Percentiles rank a stretch among this genome's conserved stretches.
phyloP scores from a whole-genome alignment of 2,329 filamentous ascomycete species.

The Penicillium frequentans region DNA sequence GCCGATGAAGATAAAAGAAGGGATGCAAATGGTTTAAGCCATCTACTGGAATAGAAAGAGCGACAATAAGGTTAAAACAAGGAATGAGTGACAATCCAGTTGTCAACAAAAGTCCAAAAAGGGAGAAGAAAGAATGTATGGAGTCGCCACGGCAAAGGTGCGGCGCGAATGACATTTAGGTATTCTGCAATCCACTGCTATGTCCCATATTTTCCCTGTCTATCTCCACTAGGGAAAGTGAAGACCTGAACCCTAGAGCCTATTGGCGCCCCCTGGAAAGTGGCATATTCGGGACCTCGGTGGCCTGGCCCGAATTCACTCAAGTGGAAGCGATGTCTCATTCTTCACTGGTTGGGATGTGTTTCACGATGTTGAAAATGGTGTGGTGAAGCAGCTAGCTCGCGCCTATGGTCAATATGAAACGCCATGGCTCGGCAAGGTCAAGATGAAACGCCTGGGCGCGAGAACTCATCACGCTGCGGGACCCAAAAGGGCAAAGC shows the following conservation, averaged over 20 bases:
- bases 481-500: background rate
- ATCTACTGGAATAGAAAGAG: conserved; percentile 6
- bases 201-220: background rate
- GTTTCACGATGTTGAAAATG: background rate
- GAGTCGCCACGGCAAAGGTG: conserved; percentile 7
- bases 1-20: background rate
- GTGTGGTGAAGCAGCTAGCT: background rate
- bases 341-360: conserved; percentile 5
- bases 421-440: background rate
- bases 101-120: conserved; percentile 16
- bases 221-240: background rate
- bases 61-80: conserved; percentile 5
- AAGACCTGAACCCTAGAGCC: background rate
- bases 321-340: conserved; percentile 7
- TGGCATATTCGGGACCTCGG: background rate
- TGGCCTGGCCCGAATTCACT: background rate
- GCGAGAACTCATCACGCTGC: background rate
- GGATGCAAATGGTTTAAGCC: conserved; percentile 4
- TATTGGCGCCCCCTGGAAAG: background rate
- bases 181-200: background rate
- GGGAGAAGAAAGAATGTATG: conserved; percentile 23
- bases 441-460: background rate
- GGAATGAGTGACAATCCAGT: conserved; percentile 20
- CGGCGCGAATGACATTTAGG: conserved; percentile 15
- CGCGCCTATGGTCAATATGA: background rate